Base-by-base conservation (phyloP, 2,329 filamentous ascomycete genomes). In the Epichloe typhina region DNA sequence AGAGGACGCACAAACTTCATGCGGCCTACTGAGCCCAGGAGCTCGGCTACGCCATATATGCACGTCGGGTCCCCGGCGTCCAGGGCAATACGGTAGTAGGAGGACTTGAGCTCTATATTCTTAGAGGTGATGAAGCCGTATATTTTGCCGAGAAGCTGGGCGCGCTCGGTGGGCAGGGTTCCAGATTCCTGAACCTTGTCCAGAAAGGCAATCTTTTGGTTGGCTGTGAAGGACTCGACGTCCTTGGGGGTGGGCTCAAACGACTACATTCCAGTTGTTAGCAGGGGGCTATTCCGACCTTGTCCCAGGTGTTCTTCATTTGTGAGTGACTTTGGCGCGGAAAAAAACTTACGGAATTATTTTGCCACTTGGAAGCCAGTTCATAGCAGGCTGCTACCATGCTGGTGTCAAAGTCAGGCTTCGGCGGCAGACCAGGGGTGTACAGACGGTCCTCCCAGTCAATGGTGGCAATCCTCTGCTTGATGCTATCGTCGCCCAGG, bases 1-100 rank as follows among this genome's bases (percentile, higher is more conserved):
- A 97, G 69, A 21, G 91, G 88, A 46, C 91, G 76, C 53, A 97
- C 91, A 67, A 91, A 97, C 77, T 97, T 97, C 93, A 98, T 97
- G 52, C 93, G 75, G 12, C 93, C 93, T 23, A 96, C 89, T 49
- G 76, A 75, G 35, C 87, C 86, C 39, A 97, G 72, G 50, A 96
- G 72, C 52, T 86, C 79, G 1, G 84, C 82, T 0, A 88, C 80
- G 1, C 83, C 83, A 53, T 79, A 64, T 60, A 91, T 88, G 38
- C 85, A 79, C 52, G 74, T 77, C 48, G 75, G 67, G 59, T 89
- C 86, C 52, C 82, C 79, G 12, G 87, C 85, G 59, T 79, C 79
- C 61, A 98, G 76, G 1, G 87, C 87, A 36, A 96, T 78, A 50
- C 81, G 78, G 61, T 88, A 85, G 69, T 88, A 97, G 1, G 90